Conservation (phyloP, 495 filamentous ascomycete species). For the Podospora conica region DNA sequence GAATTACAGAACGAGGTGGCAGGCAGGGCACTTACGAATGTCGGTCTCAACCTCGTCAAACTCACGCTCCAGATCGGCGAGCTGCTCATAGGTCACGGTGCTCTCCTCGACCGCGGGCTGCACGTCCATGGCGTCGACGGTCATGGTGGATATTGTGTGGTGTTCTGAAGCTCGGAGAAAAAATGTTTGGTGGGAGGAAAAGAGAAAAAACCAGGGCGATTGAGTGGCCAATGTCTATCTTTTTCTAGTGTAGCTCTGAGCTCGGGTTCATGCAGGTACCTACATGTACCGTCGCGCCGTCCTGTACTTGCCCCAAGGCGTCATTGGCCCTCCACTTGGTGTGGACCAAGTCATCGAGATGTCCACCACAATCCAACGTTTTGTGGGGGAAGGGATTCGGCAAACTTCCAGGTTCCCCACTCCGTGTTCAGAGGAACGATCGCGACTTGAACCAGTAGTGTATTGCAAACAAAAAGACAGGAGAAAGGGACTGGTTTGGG, state of each 20-base stretch:
- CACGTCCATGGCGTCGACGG: neutral
- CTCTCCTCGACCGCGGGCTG: slow-evolving; percentile 31
- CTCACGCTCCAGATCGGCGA: slow-evolving; percentile 59
- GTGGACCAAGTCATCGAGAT: neutral
- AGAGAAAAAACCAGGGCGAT: slow-evolving; percentile 15
- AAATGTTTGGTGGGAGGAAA: neutral
- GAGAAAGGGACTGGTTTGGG: too few relatives aligned
- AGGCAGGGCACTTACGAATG: slow-evolving; percentile 49
- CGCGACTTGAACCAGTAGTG: too few relatives aligned
- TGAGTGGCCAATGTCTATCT: slow-evolving; percentile 27
- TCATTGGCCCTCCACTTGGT: neutral
- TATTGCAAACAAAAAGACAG: too few relatives aligned
- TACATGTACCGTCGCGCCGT: too few relatives aligned
- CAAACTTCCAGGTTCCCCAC: neutral
- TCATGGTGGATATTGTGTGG: neutral
- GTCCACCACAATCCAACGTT: neutral
- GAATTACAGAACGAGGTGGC: neutral
- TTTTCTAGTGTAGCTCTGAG: neutral
- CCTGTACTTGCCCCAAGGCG: neutral
- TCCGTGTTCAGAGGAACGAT: neutral
- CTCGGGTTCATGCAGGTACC: neutral
- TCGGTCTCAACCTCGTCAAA: slow-evolving; percentile 65
- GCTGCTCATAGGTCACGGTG: slow-evolving; percentile 46
- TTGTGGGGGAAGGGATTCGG: neutral
- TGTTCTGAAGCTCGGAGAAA: neutral